Evolutionary conservation across 73 alveolate species (phyloP), one percentile per base, ranked within the genome.

Genomic region (Symbiodinium natans): DNA sequence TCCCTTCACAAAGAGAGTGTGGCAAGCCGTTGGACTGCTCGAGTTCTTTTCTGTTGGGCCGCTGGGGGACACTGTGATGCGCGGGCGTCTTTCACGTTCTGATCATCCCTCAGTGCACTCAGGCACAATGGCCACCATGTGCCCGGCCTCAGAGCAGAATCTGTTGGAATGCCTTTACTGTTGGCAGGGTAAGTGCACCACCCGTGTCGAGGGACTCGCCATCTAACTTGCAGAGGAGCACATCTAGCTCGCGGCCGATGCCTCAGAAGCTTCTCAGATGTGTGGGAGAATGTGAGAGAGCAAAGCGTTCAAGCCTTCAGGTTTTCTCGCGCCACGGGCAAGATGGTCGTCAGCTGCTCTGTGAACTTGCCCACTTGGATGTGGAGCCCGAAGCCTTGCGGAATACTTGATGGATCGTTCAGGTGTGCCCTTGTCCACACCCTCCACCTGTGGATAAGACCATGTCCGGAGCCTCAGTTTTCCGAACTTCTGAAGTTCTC

Each of bases 371-470:
- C 59, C 59, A 46, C 59, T 46, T 46, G 59, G 10, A 41, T 59
- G 39, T 11, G 40, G 9, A 19, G 9, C 23, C 63, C 11, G 34
- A n/a, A 7, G 7, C 2, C 43, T n/a, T 74, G 41, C 36, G 85
- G 85, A 19, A 74, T 74, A 3, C 13, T n/a, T 3, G 13, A 41
- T n/a, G 33, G 19, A 9, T 43, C 43, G 6, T 68, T 29, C 31
- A 88, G 95, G 95, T 88, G 3, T 88, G 95, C 73, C 95, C 95
- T 1, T 88, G 95, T 63, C 95, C 95, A 9, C 95, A 63, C 74
- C 95, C 95, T 17, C 95, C 95, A 8, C 95, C 95, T 9, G 95
- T 88, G 25, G 73, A 88, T 54, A 88, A 88, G 86, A 88, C 95
- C 43, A 88, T 88, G 95, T 34, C 15, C 25, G 39, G 73, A 4